Evolutionary conservation across 768 basidiomycete species (phyloP), one percentile per base, ranked within the genome.

Genomic region (Naganishia randhawae): DNA sequence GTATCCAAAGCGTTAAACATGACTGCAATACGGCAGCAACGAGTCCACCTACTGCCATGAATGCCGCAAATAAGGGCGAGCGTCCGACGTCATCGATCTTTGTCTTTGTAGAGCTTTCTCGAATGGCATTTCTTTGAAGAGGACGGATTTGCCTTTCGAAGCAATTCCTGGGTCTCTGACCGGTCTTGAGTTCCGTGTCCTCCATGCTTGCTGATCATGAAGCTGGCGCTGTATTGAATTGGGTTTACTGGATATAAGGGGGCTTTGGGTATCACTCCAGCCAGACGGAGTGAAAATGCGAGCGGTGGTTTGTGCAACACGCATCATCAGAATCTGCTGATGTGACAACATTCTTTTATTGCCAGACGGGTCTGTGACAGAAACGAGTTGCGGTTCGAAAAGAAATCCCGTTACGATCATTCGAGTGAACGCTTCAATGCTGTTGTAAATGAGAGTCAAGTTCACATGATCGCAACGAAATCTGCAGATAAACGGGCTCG

Each of bases 331-430:
- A 13, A 67, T 45, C 31, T 61, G 35, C 13, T 27, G 64, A 1
- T 65, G 68, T 5, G 52, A 65, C 8, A 57, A 32, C 5, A 50
- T 35, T 27, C 29, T 66, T 51, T 51, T 50, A 64, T 14, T 55
- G 29, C 66, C 48, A n/a, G n/a, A 41, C 9, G 19, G 8, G n/a
- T 33, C 54, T 19, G 54, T 55, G 16, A 55, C 31, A 1, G 55
- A 55, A 11, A 55, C 45, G 25, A 67, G 42, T 10, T 52, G 39
- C 13, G 91, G 91, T 77, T 94, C 92, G 54, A 96, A 84, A 19
- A 97, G 77, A 70, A 98, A 85, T 27, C 95, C 95, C 29, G 89
- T 90, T 33, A 92, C 89, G 74, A 91, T 86, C 75, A 94, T 93
- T 29, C 94, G 88, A 50, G 91, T 91, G 72, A 89, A 83, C 51